These are phyloP conservation scores for Trebouxia sp. DNA, from an alignment of 139 green algal species.

Conservation along the genomic window DNA sequence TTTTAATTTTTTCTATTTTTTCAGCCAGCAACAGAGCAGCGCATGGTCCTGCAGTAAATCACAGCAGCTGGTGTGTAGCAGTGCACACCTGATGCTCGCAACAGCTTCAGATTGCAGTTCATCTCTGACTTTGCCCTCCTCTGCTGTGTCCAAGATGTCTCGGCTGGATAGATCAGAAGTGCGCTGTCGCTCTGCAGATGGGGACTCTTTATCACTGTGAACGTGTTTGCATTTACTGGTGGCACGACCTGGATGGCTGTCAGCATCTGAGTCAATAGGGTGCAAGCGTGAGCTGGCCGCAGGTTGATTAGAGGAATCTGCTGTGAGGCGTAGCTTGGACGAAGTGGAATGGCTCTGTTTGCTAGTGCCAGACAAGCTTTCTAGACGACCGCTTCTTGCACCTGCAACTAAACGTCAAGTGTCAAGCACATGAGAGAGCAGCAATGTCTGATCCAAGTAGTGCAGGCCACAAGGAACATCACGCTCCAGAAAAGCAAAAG, in stretches of 20 bases:
- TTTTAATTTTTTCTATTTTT: too few species aligned
- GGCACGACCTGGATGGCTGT: background rate
- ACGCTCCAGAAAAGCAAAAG: too few species aligned
- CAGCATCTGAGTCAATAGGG: background rate
- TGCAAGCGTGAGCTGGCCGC: background rate
- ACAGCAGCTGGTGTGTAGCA: background rate
- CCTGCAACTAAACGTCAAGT: too few species aligned
- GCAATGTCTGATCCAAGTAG: too few species aligned
- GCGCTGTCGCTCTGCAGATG: background rate
- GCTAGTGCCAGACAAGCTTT: background rate
- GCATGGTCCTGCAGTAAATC: too few species aligned
- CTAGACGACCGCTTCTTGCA: background rate
- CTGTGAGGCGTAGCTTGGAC: background rate
- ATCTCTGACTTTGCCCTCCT: background rate
- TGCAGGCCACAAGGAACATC: too few species aligned
- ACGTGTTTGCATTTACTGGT: background rate
- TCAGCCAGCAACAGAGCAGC: too few species aligned
- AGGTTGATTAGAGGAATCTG: background rate
- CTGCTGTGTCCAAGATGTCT: background rate
- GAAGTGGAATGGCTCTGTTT: constrained; percentile 11
- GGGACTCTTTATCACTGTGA: background rate
- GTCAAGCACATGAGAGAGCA: too few species aligned
- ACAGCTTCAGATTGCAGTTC: background rate
- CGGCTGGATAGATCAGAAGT: constrained; percentile 18
- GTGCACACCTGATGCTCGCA: background rate